Base-by-base conservation (phyloP, 306 rosid species). In the Dalbergia cultrata region DNA sequence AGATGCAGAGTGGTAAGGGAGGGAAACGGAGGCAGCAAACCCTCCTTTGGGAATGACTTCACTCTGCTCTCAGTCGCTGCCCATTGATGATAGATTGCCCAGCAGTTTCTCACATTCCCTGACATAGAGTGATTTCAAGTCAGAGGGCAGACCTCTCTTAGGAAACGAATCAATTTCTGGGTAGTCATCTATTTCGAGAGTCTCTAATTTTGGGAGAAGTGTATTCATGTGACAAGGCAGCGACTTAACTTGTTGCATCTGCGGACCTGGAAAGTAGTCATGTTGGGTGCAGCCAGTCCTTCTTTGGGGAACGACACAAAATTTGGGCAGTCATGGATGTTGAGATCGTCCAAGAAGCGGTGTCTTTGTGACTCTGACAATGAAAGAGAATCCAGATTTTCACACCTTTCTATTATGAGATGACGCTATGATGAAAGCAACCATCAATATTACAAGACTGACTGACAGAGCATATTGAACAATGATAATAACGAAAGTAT, bases 91-190 rank as follows among this genome's bases (percentile, higher is more conserved):
- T 52, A 74, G n/a, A 6, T 44, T 9, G 21, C 35, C 22, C 17
- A 60, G 31, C 19, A 44, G 14, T 54, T 54, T 64, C 43, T 52
- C 66, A 13, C 63, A 49, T 4, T 0, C 0, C 0, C 0, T 0
- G 35, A 65, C 21, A 0, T 0, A 0, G 13, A 76, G 62, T 35
- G 12, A 6, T 19, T 19, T 33, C 54, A 76, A 64, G 13, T 52
- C 35, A 18, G 54, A 6, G 13, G 71, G 56, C 60, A 64, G 0
- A 39, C 57, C 41, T 18, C 26, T 41, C 47, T 21, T 4, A 19
- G 60, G 70, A 61, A 75, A 75, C 6, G 44, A 13, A 5, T 21
- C 54, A 72, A 56, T 56, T 14, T 53, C 34, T 54, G 49, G 63
- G 50, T 17, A 52, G 1, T 8, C 4, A 0, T 0, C 0, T 34